Evolutionary conservation across 805 yeast genomes (phyloP).

Genomic region (Yarrowia sp.): DNA sequence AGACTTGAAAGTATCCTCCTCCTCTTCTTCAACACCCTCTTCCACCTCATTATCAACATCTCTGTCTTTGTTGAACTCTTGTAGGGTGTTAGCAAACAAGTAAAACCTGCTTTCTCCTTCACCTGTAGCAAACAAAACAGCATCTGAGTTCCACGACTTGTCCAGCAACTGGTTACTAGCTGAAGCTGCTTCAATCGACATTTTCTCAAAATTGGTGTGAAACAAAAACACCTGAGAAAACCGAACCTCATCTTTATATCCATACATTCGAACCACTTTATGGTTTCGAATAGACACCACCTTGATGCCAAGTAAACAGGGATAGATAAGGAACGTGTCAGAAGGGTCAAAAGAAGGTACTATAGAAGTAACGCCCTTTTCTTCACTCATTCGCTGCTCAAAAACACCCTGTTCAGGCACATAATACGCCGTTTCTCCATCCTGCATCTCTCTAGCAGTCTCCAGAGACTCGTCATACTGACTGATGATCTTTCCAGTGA

Average conservation of each 20-base stretch:
- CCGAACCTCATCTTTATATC: conserved; percentile 37
- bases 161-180: conserved; percentile 37
- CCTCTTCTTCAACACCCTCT: background rate
- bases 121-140: conserved; percentile 38
- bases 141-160: conserved; percentile 35
- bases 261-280: conserved; percentile 34
- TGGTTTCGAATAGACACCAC: conserved; percentile 36
- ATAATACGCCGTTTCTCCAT: conserved; percentile 32
- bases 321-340: conserved; percentile 36
- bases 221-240: conserved; percentile 37
- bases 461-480: conserved; percentile 38
- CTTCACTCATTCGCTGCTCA: conserved; percentile 35
- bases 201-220: conserved; percentile 37
- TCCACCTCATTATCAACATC: conserved; percentile 36
- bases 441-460: conserved; percentile 35
- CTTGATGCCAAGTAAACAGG: conserved; percentile 39
- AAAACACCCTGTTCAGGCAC: conserved; percentile 36
- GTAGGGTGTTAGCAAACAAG: conserved; percentile 35
- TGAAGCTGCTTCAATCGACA: conserved; percentile 37
- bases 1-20: conserved; percentile 31
- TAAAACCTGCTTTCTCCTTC: conserved; percentile 34
- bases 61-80: conserved; percentile 32
- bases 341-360: conserved; percentile 39
- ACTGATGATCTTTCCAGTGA: conserved; percentile 38
- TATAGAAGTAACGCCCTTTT: conserved; percentile 31